phyloP scores from a whole-genome alignment of 257 asterid species.

The Penstemon barbatus region DNA sequence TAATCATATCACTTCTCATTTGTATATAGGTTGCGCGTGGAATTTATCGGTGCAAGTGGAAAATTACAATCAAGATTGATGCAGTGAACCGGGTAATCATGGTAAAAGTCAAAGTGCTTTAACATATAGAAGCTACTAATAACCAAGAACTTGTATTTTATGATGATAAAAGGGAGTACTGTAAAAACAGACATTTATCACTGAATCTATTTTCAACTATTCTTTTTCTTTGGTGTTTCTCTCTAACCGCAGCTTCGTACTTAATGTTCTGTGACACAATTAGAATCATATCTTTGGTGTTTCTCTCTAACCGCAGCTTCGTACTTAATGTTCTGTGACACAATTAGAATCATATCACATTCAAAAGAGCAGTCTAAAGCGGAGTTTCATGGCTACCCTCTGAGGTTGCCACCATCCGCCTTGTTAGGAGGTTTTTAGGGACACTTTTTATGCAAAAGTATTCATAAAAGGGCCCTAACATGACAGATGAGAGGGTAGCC shows the following conservation, averaged over 20 bases:
- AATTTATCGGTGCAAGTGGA: constrained; percentile 8
- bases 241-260: constrained; percentile 7
- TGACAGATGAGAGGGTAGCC: too few relatives aligned
- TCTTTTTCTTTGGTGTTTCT: neutral
- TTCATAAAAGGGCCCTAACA: too few relatives aligned
- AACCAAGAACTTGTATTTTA: constrained; percentile 16
- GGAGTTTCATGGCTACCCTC: too few relatives aligned
- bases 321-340: constrained; percentile 3
- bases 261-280: neutral
- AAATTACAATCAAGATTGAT: constrained; percentile 10
- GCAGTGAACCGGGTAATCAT: constrained; percentile 8
- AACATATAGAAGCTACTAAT: constrained; percentile 19
- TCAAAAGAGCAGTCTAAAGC: neutral
- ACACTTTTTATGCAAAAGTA: too few relatives aligned
- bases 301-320: neutral
- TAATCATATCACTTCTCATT: neutral
- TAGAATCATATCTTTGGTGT: neutral
- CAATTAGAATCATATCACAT: neutral
- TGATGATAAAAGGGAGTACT: neutral
- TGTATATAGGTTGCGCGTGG: constrained; percentile 14
- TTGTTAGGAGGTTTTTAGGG: too few relatives aligned
- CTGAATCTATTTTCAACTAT: neutral
- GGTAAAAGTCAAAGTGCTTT: constrained; percentile 2
- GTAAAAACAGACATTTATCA: neutral
- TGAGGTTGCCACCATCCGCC: too few relatives aligned